Percentiles rank a stretch among this genome's conserved stretches.
Conservation (phyloP, 352 stramenopile species). For the Elongisporangium prolatum region DNA sequence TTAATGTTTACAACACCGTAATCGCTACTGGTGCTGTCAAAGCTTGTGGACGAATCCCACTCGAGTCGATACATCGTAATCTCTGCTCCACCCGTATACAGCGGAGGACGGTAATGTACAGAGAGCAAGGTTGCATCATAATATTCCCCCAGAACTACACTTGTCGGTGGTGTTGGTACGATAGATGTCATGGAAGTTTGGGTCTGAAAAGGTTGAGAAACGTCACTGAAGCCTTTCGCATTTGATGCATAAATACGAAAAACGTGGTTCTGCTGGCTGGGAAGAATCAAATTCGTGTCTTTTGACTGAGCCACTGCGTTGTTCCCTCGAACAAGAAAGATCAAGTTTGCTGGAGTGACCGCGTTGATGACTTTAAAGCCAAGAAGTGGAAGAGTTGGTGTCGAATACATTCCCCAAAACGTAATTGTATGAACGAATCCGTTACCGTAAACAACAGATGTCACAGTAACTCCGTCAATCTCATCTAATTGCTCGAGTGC, state of each 20-base stretch:
- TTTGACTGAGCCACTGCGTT: constrained; percentile 44
- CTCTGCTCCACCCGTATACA: constrained; percentile 82
- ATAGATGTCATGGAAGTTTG: constrained; percentile 53
- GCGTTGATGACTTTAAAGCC: constrained; percentile 15
- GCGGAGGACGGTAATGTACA: constrained; percentile 74
- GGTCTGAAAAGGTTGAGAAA: constrained; percentile 22
- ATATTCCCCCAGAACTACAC: constrained; percentile 76
- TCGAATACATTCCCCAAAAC: constrained; percentile 83
- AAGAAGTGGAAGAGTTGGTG: constrained; percentile 43
- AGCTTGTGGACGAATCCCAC: constrained; percentile 82
- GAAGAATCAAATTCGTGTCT: constrained; percentile 45
- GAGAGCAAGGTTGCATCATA: constrained; percentile 70
- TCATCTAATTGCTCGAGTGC: constrained; percentile 36
- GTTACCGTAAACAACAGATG: constrained; percentile 26
- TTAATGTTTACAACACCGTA: constrained; percentile 87
- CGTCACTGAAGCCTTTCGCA: constrained; percentile 44
- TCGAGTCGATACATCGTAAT: constrained; percentile 93
- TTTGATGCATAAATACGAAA: constrained; percentile 69
- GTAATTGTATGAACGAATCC: constrained; percentile 79
- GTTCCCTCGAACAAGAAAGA: constrained; percentile 41
- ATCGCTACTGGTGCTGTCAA: constrained; percentile 73
- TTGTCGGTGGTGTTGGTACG: constrained; percentile 64
- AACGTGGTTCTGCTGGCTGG: constrained; percentile 40
- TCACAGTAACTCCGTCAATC: constrained; percentile 52
- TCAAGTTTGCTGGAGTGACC: constrained; percentile 21